These are phyloP conservation scores for Cyberlindnera xishuangbannaensis DNA, from an alignment of 805 yeast genomes.

Conservation along the genomic window DNA sequence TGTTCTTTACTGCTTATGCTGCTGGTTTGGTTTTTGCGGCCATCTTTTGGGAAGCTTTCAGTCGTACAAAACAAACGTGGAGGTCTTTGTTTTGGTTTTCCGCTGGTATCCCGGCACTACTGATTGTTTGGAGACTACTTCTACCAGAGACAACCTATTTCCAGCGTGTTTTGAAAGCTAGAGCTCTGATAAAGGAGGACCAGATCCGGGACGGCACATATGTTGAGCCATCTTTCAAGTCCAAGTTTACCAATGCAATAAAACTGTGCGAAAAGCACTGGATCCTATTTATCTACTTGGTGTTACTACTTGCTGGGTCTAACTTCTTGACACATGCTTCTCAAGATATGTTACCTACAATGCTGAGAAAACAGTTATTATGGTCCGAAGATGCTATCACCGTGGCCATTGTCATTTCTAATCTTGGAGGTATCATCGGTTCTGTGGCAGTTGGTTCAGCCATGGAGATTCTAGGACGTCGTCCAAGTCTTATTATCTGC, in stretches of 20 bases:
- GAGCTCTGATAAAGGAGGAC: conserved; percentile 22
- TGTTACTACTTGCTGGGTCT: conserved; percentile 61
- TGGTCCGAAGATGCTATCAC: conserved; percentile 44
- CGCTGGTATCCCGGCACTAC: conserved; percentile 54
- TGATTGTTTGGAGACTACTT: conserved; percentile 50
- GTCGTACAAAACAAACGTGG: conserved; percentile 50
- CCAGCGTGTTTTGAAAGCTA: conserved; percentile 28
- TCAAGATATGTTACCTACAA: conserved; percentile 68
- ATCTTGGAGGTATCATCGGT: conserved; percentile 62
- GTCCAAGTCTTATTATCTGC: conserved; percentile 47
- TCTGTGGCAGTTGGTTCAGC: conserved; percentile 53
- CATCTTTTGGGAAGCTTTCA: conserved; percentile 57
- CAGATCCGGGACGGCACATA: conserved; percentile 26
- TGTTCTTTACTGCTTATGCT: conserved; percentile 54
- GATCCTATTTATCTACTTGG: conserved; percentile 52
- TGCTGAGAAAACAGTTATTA: conserved; percentile 48
- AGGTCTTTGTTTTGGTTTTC: conserved; percentile 69
- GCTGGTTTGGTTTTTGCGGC: conserved; percentile 63
- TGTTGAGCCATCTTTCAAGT: conserved; percentile 22
- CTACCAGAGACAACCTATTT: conserved; percentile 58
- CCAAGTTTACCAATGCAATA: conserved; percentile 26
- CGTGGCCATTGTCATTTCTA: conserved; percentile 56
- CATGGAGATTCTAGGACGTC: conserved; percentile 57
- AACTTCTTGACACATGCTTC: conserved; percentile 71
- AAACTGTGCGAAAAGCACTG: conserved; percentile 45